Conservation (phyloP, 2,329 filamentous ascomycete genomes). For the Aspergillus pseudoviridinutans region DNA sequence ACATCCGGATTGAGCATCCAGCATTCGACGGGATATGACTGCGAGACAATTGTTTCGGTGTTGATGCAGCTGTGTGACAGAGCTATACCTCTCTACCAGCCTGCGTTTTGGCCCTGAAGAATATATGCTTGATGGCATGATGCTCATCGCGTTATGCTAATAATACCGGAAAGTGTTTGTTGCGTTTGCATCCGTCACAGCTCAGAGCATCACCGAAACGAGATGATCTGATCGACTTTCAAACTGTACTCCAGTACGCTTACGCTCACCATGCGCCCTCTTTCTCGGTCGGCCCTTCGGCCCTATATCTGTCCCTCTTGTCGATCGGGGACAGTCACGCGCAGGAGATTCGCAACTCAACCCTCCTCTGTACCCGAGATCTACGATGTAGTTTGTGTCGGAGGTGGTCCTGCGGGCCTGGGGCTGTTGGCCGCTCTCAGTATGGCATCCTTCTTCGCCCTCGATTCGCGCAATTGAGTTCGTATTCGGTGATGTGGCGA, state of each 20-base stretch:
- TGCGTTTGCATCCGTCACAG: conserved; percentile 17
- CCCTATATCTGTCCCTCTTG: conserved; percentile 42
- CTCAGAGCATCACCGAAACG: not conserved
- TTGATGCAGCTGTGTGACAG: not conserved
- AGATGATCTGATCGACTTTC: conserved; percentile 7
- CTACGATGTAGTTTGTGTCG: conserved; percentile 90
- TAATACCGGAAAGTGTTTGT: conserved; percentile 10
- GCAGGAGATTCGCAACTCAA: conserved; percentile 33
- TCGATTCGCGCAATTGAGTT: not conserved
- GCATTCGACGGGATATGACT: not conserved
- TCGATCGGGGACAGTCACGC: conserved; percentile 22
- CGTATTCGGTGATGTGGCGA: not conserved
- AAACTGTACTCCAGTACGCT: conserved; percentile 9
- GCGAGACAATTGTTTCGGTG: not conserved
- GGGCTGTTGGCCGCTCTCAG: conserved; percentile 74
- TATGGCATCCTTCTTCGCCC: conserved; percentile 40
- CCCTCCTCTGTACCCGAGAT: conserved; percentile 57
- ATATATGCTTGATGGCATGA: not conserved
- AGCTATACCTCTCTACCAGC: not conserved
- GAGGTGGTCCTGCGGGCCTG: conserved; percentile 83
- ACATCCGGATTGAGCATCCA: not conserved
- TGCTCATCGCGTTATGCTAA: not conserved
- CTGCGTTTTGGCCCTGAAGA: not conserved
- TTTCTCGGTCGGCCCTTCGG: conserved; percentile 28
- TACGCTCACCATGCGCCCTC: conserved; percentile 31